Evolutionary conservation across 768 basidiomycete genomes (phyloP), one percentile per base, ranked within the genome.

Genomic region (Lactarius quietus): DNA sequence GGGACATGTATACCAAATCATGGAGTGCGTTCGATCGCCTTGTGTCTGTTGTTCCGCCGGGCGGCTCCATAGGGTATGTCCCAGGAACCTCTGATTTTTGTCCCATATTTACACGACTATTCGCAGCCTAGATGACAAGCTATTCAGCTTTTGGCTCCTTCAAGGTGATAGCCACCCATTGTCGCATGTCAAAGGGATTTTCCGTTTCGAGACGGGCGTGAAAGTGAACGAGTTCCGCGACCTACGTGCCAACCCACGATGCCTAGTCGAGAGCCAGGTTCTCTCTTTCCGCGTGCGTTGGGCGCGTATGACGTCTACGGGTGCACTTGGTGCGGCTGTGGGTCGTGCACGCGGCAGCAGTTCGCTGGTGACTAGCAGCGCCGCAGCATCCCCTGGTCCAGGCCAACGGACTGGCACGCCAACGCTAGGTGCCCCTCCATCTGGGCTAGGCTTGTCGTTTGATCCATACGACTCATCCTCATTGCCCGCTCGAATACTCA

Each of bases 1-100:
- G 92, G 63, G 92, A 93, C 70, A 90, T 92, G 89, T 94, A 94
- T 73, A 93, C 91, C 29, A 94, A 94, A 76, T 92, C 89, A 68
- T 94, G 93, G 92, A 92, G 90, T 72, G 92, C 92, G 2, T 93
- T 95, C 70, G 92, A 93, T 73, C 85, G 92, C 12, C 82, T 95
- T 7, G 89, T 94, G 20, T 89, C 90, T 6, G 92, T 94, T 66
- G 91, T 94, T 0, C 91, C 92, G n/a, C 92, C 92, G 0, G 92
- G 92, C 12, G 92, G 92, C 8, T 91, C 90, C 0, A 93, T 93
- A 62, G 92, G 92, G 89, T 92, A 72, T 45, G 86, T 78, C 60
- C 54, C 31, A 23, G 12, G 26, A 51, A 23, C 15, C 23, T 63
- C 45, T 41, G 57, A 59, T 20, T 67, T 69, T 62, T 5, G 36